Base-by-base conservation (phyloP, 106 monocot species). In the Phalaenopsis aphrodite region DNA sequence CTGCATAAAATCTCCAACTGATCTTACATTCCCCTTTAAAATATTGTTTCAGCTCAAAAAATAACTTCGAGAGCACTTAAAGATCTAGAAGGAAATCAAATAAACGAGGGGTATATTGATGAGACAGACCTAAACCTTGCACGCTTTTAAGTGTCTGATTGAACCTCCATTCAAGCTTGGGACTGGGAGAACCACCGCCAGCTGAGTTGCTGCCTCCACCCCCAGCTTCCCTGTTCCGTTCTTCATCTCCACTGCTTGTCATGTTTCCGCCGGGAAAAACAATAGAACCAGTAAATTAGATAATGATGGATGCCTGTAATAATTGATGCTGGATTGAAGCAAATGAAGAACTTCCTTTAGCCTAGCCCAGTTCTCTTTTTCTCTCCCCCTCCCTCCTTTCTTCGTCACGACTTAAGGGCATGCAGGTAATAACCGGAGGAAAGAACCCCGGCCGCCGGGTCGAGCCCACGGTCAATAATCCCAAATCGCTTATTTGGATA, bases 91-190 rank as follows among this genome's bases (percentile, higher is more conserved):
- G 52, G 4, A 76, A 76, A 76, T 30, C 30, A 76, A 76, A 76
- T 49, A 21, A 18, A 76, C 75, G 2, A 0, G 3, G 21, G 49
- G 24, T 30, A n/a, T 0, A 21, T 52, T 14, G 52, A 15, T 61
- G 36, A 69, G 42, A 65, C 75, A 11, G 64, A 67, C 75, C 79
- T 76, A 24, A 98, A 94, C 98, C 98, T 86, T 98, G 94, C 30
- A 98, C 98, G 61, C 89, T 98, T 24, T 92, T 84, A 24, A 98
- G 91, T 0, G 98, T 98, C 72, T 98, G 98, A 76, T 98, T 98
- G 82, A 98, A 94, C 48, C 92, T 82, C 94, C 91, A 94, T 67
- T 98, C 94, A 43, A 87, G 83, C 80, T 91, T 94, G 41, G 83
- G 80, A 77, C 84, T 90, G 36, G 82, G 17, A 3, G 58, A 73